A percentile compares a stretch with the other conserved stretches of the same genome.
phyloP scores from a whole-genome alignment of 1,284 basidiomycete genomes.

The Papiliotrema fonsecae region DNA sequence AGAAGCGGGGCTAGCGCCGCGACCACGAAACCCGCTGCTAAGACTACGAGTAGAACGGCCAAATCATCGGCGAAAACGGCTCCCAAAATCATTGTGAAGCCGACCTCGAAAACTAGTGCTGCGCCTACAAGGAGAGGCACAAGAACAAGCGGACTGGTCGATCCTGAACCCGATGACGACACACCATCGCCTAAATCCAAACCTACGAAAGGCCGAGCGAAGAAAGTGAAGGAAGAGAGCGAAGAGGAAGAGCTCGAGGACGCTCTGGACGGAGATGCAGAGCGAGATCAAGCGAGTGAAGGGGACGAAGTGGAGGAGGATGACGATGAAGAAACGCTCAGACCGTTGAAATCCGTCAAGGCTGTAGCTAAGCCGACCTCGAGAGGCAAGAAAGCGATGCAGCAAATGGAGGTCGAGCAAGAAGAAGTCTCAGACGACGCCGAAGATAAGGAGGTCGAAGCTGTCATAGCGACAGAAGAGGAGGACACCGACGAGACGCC shows the following conservation, averaged over 20 bases:
- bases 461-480: not conserved
- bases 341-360: too few relatives aligned
- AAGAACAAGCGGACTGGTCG: too few relatives aligned
- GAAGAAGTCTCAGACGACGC: constrained; percentile 1
- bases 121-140: too few relatives aligned
- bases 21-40: constrained; percentile 1
- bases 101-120: too few relatives aligned
- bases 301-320: constrained; percentile 22
- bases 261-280: constrained; percentile 12
- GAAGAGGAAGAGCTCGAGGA: constrained; percentile 1
- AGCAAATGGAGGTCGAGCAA: constrained; percentile 10
- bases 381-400: constrained; percentile 13
- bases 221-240: too few relatives aligned
- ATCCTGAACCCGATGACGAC: too few relatives aligned
- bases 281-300: constrained; percentile 13
- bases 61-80: not conserved
- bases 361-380: constrained; percentile 1
- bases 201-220: too few relatives aligned
- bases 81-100: not conserved
- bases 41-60: not conserved
- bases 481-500: constrained; percentile 4
- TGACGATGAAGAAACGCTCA: constrained; percentile 4
- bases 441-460: not conserved
- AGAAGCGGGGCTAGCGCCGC: constrained; percentile 6
- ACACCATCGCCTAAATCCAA: too few relatives aligned